phyloP scores from a whole-genome alignment of 805 yeast species.

The Starmerella etchellsii region DNA sequence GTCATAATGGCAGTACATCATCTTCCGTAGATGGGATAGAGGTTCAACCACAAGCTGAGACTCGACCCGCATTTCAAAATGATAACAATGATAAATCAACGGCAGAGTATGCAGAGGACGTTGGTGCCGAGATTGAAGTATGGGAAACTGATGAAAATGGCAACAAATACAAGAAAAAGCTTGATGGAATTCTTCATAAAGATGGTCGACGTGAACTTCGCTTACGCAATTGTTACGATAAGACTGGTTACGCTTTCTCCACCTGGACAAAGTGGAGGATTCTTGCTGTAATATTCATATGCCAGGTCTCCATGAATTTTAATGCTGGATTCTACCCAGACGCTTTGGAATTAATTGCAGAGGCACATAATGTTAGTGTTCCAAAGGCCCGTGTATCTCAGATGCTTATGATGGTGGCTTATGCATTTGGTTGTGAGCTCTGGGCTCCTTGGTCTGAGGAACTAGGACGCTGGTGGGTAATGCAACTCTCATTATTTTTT shows the following conservation, averaged over 20 bases:
- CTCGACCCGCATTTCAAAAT: no score
- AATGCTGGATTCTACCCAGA: constrained; percentile 29
- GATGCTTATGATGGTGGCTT: constrained; percentile 40
- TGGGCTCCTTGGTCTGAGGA: constrained; percentile 59
- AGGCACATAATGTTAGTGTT: constrained; percentile 32
- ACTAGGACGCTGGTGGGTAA: constrained; percentile 48
- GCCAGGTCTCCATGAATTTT: constrained; percentile 34
- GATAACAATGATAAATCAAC: constrained; percentile 13
- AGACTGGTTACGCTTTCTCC: constrained; percentile 29
- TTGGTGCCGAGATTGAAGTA: constrained; percentile 14
- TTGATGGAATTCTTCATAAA: constrained; percentile 14
- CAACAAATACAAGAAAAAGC: constrained; percentile 4
- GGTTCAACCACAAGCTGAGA: no score
- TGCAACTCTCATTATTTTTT: constrained; percentile 40
- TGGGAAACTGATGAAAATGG: constrained; percentile 10
- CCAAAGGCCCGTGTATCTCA: constrained; percentile 39
- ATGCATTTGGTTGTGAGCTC: constrained; percentile 43
- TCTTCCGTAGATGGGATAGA: no score
- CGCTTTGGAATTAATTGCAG: constrained; percentile 33
- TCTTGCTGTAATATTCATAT: constrained; percentile 28
- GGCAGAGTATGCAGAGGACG: constrained; percentile 8
- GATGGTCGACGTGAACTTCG: constrained; percentile 18
- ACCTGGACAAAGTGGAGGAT: constrained; percentile 30
- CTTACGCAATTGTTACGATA: constrained; percentile 31
- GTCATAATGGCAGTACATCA: no score